Evolutionary conservation across 352 stramenopile genomes (phyloP).

Genomic region (Phytophthora litchii): DNA sequence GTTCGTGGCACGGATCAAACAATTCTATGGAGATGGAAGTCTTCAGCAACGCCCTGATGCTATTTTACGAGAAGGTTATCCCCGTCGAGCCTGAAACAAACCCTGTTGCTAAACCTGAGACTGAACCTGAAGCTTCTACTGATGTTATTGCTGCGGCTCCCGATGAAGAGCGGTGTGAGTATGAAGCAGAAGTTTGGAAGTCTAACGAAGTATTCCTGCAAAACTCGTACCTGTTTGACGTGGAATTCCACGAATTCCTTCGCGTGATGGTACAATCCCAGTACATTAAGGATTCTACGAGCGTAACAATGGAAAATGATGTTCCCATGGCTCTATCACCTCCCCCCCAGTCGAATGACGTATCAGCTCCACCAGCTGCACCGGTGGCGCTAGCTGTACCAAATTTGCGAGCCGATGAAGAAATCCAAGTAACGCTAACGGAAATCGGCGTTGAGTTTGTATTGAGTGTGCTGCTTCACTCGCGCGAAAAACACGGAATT

Average conservation of each 20-base stretch:
- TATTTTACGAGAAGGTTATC: slow-evolving; percentile 99
- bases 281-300: slow-evolving; percentile 64
- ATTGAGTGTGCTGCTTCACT: slow-evolving; percentile 89
- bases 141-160: slow-evolving; percentile 29
- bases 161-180: slow-evolving; percentile 69
- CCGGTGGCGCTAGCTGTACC: slow-evolving; percentile 26
- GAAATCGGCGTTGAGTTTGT: slow-evolving; percentile 89
- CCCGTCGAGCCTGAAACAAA: slow-evolving; percentile 46
- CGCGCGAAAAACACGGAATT: slow-evolving; percentile 87
- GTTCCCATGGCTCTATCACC: slow-evolving; percentile 29
- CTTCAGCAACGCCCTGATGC: slow-evolving; percentile 98
- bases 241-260: slow-evolving; percentile 96
- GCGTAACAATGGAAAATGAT: slow-evolving; percentile 16
- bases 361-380: slow-evolving; percentile 25
- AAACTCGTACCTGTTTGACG: slow-evolving; percentile 95
- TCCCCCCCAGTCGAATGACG: slow-evolving; percentile 13
- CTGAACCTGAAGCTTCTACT: slow-evolving; percentile 11
- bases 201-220: slow-evolving; percentile 95
- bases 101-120: slow-evolving; percentile 8
- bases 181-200: slow-evolving; percentile 92
- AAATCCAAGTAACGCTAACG: slow-evolving; percentile 71
- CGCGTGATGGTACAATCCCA: slow-evolving; percentile 87
- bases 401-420: slow-evolving; percentile 43
- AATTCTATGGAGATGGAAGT: slow-evolving; percentile 98
- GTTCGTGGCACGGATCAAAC: slow-evolving; percentile 93